A percentile compares a stretch with the other conserved stretches of the same genome.
Evolutionary conservation across 495 filamentous ascomycete genomes (phyloP).

Genomic region (Hypoxylon fragiforme): DNA sequence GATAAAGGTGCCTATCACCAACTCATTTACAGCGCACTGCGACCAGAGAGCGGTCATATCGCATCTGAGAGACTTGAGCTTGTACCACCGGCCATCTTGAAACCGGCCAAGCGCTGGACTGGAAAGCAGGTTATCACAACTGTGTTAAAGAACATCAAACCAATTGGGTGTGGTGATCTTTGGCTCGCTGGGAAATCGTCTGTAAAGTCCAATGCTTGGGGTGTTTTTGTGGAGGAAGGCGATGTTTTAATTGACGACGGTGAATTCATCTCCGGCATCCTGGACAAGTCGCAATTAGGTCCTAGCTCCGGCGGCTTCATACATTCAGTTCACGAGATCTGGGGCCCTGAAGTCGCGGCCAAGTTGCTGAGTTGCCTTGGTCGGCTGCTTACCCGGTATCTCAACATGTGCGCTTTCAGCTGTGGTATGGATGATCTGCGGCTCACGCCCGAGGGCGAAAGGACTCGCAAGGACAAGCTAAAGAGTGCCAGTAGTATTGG

Average conservation of each 20-base stretch:
- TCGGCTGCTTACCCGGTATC: conserved; percentile 81
- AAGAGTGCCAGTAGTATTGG: conserved; percentile 72
- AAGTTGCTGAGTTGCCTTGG: conserved; percentile 86
- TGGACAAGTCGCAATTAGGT: conserved; percentile 95
- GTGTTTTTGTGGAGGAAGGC: conserved; percentile 62
- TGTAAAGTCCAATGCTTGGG: conserved; percentile 76
- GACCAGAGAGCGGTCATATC: conserved; percentile 87
- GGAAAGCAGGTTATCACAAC: conserved; percentile 97
- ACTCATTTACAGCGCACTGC: conserved; percentile 82
- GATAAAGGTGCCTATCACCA: conserved; percentile 87
- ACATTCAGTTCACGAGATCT: conserved; percentile 89
- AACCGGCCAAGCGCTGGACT: conserved; percentile 86
- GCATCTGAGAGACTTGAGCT: conserved; percentile 69
- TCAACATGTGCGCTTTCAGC: conserved; percentile 92
- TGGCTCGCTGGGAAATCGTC: conserved; percentile 78
- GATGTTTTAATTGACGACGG: conserved; percentile 85
- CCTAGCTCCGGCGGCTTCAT: conserved; percentile 84
- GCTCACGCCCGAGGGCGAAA: conserved; percentile 80
- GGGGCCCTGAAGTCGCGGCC: conserved; percentile 84
- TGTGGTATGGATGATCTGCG: conserved; percentile 97
- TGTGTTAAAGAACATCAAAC: conserved; percentile 87
- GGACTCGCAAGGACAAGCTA: conserved; percentile 68
- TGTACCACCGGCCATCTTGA: conserved; percentile 77
- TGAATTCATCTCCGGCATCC: conserved; percentile 84
- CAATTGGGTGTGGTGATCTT: conserved; percentile 71